These are phyloP conservation scores for Chalara sp. DNA, from an alignment of 2,329 filamentous ascomycete species.

Conservation along the genomic window DNA sequence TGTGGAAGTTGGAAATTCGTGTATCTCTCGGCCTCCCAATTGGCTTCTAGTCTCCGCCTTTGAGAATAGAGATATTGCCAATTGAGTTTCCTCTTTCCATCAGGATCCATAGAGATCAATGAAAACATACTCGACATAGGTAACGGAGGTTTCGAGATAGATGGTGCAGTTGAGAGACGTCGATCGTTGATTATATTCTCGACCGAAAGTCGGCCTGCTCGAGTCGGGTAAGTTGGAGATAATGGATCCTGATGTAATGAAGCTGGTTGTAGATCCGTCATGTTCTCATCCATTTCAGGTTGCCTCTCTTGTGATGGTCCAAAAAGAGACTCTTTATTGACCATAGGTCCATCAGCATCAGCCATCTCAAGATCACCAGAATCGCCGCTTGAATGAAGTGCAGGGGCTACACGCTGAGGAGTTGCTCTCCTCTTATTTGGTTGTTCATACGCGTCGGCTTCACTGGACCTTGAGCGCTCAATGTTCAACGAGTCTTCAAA, in stretches of 20 bases:
- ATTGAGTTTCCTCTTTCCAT: slow-evolving; percentile 59
- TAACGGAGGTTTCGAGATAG: not conserved
- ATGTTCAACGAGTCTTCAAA: slow-evolving; percentile 52
- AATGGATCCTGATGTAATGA: not conserved
- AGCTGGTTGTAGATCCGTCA: slow-evolving; percentile 6
- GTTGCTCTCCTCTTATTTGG: slow-evolving; percentile 49
- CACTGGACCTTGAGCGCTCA: slow-evolving; percentile 13
- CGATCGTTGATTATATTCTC: not conserved
- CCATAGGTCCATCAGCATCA: slow-evolving; percentile 18
- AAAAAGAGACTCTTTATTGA: slow-evolving; percentile 19
- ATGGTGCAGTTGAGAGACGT: not conserved
- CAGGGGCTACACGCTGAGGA: slow-evolving; percentile 27
- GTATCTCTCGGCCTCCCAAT: slow-evolving; percentile 81
- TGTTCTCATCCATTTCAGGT: slow-evolving; percentile 13
- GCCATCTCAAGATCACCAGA: slow-evolving; percentile 41
- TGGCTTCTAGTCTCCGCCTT: slow-evolving; percentile 75
- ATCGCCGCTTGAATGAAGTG: slow-evolving; percentile 25
- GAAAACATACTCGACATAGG: slow-evolving; percentile 18
- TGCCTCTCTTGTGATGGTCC: slow-evolving; percentile 10
- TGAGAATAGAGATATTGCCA: slow-evolving; percentile 94
- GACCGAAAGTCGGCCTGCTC: not conserved
- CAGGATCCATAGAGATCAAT: slow-evolving; percentile 40
- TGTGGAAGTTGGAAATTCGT: slow-evolving; percentile 88
- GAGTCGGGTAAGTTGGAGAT: slow-evolving; percentile 7
- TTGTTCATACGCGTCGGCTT: slow-evolving; percentile 38